These are phyloP conservation scores for Blastobotrys arbuscula DNA, from an alignment of 1,139 yeast genomes.

Conservation along the genomic window DNA sequence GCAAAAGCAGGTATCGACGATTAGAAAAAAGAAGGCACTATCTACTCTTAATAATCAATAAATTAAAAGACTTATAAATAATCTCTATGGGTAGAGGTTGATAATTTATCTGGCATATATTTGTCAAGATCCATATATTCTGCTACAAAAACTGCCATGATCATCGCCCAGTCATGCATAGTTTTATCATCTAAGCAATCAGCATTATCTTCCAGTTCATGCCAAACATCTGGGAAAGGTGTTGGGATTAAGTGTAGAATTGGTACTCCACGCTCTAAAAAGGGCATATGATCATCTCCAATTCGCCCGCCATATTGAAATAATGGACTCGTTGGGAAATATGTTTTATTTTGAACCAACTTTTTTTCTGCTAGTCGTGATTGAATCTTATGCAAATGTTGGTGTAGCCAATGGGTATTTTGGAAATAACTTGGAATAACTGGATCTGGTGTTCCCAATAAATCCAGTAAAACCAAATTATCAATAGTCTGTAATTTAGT, in stretches of 20 bases:
- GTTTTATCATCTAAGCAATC: slow-evolving; percentile 32
- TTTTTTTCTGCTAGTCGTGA: slow-evolving; percentile 19
- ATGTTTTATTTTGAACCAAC: slow-evolving; percentile 14
- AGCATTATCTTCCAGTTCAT: slow-evolving; percentile 38
- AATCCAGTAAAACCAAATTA: slow-evolving; percentile 44
- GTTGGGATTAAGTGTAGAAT: slow-evolving; percentile 47
- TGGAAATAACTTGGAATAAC: slow-evolving; percentile 43
- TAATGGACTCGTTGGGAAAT: slow-evolving; percentile 21
- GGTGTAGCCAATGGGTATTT: slow-evolving; percentile 39
- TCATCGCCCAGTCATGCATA: slow-evolving; percentile 36
- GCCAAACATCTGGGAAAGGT: slow-evolving; percentile 50
- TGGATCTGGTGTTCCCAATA: slow-evolving; percentile 41
- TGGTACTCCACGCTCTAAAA: slow-evolving; percentile 42
- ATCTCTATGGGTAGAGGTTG: neutral
- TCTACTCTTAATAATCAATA: neutral
- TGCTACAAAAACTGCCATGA: slow-evolving; percentile 33
- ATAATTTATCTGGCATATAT: neutral
- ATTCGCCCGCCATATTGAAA: slow-evolving; percentile 32
- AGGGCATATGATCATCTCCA: slow-evolving; percentile 54
- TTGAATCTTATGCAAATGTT: slow-evolving; percentile 31
- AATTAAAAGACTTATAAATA: neutral
- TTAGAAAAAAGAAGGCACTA: neutral
- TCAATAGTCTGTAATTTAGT: slow-evolving; percentile 35
- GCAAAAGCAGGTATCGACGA: slow-evolving; percentile 48
- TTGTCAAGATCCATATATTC: slow-evolving; percentile 31